These are phyloP conservation scores for Saturnispora galanensis DNA, from an alignment of 805 yeast species.

Conservation along the genomic window DNA sequence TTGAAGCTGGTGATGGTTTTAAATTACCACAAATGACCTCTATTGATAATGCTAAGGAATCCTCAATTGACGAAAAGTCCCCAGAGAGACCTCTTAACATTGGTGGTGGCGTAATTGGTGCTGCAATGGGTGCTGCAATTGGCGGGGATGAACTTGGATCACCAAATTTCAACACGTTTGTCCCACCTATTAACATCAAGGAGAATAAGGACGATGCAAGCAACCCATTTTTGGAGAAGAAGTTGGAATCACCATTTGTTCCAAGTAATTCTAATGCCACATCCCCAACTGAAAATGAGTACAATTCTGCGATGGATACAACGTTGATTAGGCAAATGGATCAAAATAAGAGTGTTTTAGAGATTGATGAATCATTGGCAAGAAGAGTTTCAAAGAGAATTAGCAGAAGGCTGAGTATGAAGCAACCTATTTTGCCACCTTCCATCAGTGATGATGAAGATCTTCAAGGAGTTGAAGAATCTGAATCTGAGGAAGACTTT, in stretches of 20 bases:
- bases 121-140: too few relatives aligned
- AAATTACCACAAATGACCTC: too few relatives aligned
- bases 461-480: slow-evolving; percentile 10
- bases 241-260: slow-evolving; percentile 1
- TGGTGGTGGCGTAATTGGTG: too few relatives aligned
- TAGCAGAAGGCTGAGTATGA: slow-evolving; percentile 1
- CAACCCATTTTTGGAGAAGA: slow-evolving; percentile 7
- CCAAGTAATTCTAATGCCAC: neutral
- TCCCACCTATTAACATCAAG: neutral
- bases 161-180: neutral
- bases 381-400: slow-evolving; percentile 10
- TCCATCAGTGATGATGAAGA: neutral
- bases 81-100: too few relatives aligned
- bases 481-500: slow-evolving; percentile 29
- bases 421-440: neutral
- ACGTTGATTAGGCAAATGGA: neutral
- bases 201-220: neutral
- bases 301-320: neutral
- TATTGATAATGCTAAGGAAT: too few relatives aligned
- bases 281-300: slow-evolving; percentile 1
- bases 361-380: slow-evolving; percentile 10
- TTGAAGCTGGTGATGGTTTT: too few relatives aligned
- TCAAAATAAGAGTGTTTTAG: slow-evolving; percentile 7
- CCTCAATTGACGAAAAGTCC: too few relatives aligned
- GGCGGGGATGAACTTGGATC: neutral